A percentile compares a stretch with the other conserved stretches of the same genome.
phyloP scores from a whole-genome alignment of 768 basidiomycete species.

The Rhodotorula paludigena region DNA sequence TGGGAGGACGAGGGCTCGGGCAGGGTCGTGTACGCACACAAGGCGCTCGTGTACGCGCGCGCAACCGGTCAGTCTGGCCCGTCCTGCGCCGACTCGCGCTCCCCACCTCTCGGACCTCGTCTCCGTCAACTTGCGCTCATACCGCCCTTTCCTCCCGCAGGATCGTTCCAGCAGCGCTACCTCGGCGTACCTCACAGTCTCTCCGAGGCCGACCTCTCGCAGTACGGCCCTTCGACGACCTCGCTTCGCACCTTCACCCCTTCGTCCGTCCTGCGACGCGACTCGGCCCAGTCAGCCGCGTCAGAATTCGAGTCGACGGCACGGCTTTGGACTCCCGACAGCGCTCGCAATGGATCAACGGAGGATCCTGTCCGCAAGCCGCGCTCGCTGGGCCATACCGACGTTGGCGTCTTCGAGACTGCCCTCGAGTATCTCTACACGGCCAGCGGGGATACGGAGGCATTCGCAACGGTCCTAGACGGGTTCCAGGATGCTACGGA shows the following conservation, averaged over 20 bases:
- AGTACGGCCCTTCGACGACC: conserved; percentile 8
- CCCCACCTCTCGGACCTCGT: neutral
- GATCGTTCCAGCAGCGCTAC: conserved; percentile 34
- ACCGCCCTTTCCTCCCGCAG: neutral
- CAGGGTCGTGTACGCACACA: conserved; percentile 20
- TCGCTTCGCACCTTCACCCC: conserved; percentile 21
- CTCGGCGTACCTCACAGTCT: conserved; percentile 18
- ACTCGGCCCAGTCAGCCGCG: no score
- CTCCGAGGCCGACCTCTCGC: conserved; percentile 15
- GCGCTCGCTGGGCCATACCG: conserved; percentile 46
- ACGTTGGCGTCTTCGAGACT: conserved; percentile 75
- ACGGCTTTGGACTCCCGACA: no score
- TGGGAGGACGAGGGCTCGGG: conserved; percentile 60
- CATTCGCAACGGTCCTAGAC: conserved; percentile 83
- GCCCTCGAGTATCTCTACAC: conserved; percentile 95
- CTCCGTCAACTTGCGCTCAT: neutral
- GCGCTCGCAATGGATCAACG: neutral
- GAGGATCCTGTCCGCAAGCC: neutral
- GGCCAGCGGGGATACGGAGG: conserved; percentile 71
- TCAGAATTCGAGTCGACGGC: no score
- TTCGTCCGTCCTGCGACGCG: neutral
- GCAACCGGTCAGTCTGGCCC: conserved; percentile 26
- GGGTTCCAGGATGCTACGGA: conserved; percentile 48
- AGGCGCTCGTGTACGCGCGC: conserved; percentile 31
- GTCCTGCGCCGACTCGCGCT: no score